phyloP scores from a whole-genome alignment of 805 yeast genomes.

The Wickerhamiella nectarea region DNA sequence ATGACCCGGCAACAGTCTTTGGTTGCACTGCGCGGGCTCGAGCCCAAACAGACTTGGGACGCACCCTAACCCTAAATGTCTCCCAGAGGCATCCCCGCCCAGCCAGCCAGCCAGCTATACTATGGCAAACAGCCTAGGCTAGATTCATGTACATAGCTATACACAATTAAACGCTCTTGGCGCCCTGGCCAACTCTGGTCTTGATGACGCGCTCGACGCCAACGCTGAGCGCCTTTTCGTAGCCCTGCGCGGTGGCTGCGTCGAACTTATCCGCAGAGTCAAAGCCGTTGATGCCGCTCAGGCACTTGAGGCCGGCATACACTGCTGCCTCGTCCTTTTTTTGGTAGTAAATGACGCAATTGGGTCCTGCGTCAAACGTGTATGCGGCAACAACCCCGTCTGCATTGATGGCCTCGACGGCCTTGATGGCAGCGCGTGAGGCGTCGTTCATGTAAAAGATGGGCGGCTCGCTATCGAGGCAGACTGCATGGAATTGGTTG shows the following conservation, averaged over 20 bases:
- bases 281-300: conserved; percentile 54
- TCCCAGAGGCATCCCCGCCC: too few species aligned
- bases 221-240: conserved; percentile 39
- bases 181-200: conserved; percentile 54
- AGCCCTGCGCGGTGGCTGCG: conserved; percentile 23
- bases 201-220: conserved; percentile 77
- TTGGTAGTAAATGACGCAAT: conserved; percentile 87
- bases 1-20: too few species aligned
- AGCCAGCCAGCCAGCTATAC: too few species aligned
- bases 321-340: conserved; percentile 59
- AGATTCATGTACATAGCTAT: not conserved
- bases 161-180: not conserved
- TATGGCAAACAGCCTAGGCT: too few species aligned
- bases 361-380: conserved; percentile 98
- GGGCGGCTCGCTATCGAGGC: conserved; percentile 91
- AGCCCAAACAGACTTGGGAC: too few species aligned
- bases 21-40: too few species aligned
- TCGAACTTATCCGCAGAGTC: conserved; percentile 22
- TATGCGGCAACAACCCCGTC: conserved; percentile 71
- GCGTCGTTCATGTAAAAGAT: conserved; percentile 88
- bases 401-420: conserved; percentile 66
- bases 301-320: conserved; percentile 48
- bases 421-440: conserved; percentile 65
- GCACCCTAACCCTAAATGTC: too few species aligned
- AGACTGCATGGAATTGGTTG: conserved; percentile 95